These are phyloP conservation scores for Gillenia trifoliata DNA, from an alignment of 306 rosid genomes.

Conservation along the genomic window DNA sequence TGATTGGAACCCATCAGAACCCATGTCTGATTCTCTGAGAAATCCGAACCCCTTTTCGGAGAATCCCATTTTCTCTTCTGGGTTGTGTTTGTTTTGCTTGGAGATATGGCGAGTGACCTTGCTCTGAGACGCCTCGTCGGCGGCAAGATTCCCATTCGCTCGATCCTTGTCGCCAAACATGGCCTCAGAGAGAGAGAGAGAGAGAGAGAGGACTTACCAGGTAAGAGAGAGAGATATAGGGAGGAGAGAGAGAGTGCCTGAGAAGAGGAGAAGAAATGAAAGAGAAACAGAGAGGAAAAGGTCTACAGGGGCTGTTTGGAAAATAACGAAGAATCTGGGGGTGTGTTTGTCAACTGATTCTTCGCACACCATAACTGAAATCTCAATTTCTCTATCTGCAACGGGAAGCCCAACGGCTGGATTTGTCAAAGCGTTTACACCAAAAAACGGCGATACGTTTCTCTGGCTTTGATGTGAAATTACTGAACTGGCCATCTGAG, in stretches of 20 bases:
- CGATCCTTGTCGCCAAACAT: slow-evolving; percentile 67
- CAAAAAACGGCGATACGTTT: slow-evolving; percentile 13
- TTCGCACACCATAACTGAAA: slow-evolving; percentile 8
- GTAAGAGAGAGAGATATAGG: not conserved
- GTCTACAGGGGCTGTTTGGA: slow-evolving; percentile 21
- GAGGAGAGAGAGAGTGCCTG: not conserved
- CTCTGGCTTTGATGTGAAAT: not conserved
- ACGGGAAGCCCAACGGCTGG: slow-evolving; percentile 55
- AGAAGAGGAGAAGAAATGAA: not conserved
- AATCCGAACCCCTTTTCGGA: slow-evolving; percentile 39
- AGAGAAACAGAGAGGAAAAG: not conserved
- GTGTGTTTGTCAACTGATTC: slow-evolving; percentile 20
- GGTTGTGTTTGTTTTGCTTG: slow-evolving; percentile 29
- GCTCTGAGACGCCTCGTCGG: slow-evolving; percentile 77
- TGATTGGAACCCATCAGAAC: slow-evolving; percentile 33
- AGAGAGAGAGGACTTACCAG: not conserved
- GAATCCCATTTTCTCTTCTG: slow-evolving; percentile 36
- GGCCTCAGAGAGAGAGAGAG: slow-evolving; percentile 8
- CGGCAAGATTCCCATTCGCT: slow-evolving; percentile 34
- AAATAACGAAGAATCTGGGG: slow-evolving; percentile 27
- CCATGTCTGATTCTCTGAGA: slow-evolving; percentile 37
- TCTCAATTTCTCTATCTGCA: slow-evolving; percentile 11
- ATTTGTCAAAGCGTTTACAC: slow-evolving; percentile 31
- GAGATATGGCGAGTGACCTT: slow-evolving; percentile 56
- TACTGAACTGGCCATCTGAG: slow-evolving; percentile 32